phyloP scores from a whole-genome alignment of 305 asterid genomes.

The Fraxinus angustifolia region DNA sequence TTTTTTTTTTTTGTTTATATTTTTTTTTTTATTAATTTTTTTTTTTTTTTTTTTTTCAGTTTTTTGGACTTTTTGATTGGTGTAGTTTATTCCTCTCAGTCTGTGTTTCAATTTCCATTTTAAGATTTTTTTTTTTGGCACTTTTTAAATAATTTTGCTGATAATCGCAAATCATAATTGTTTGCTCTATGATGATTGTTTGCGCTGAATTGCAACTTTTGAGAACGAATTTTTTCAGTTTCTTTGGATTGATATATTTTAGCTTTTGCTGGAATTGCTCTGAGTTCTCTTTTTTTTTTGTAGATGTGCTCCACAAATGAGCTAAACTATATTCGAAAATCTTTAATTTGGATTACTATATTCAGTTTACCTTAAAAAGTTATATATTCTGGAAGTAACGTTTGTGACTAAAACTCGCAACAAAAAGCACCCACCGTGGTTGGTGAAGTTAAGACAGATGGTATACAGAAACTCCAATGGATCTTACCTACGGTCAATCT shows the following conservation, averaged over 20 bases:
- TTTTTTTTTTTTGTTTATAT: too few relatives aligned
- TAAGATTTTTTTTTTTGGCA: not conserved
- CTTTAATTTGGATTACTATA: not conserved
- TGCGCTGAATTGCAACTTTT: not conserved
- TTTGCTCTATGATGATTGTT: not conserved
- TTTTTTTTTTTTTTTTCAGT: not conserved
- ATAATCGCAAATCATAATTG: not conserved
- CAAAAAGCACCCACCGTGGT: not conserved
- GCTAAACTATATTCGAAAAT: not conserved
- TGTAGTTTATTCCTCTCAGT: not conserved
- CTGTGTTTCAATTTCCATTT: not conserved
- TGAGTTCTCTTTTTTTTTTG: not conserved
- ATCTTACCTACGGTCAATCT: not conserved
- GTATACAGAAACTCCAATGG: not conserved
- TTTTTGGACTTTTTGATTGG: not conserved
- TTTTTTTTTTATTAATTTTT: too few relatives aligned
- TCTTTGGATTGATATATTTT: not conserved
- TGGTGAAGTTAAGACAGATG: not conserved
- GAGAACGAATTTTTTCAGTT: not conserved
- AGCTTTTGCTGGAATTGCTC: not conserved
- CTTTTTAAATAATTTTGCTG: not conserved
- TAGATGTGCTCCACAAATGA: not conserved
- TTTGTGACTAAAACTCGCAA: not conserved
- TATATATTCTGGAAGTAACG: not conserved
- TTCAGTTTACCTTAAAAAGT: not conserved